Base-by-base conservation (phyloP, 805 yeast species). In the Candida chauliodis region DNA sequence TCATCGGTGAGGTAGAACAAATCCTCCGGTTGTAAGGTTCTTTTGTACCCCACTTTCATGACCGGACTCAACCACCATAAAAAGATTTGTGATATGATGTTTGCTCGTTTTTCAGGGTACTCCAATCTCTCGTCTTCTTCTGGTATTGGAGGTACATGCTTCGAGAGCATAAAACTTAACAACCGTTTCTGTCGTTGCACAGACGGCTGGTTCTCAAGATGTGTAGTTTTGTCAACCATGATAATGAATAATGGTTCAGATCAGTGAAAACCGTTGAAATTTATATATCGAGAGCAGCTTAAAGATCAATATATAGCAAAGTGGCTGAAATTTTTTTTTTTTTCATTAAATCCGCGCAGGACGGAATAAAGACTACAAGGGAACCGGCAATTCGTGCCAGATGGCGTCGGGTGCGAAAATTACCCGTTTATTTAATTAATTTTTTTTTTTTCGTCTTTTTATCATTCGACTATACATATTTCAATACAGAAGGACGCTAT, bases 1-100 rank as follows among this genome's bases (percentile, higher is more conserved):
- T 61, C 61, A 23, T 64, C 67, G 13, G 59, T 50, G 26, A 68
- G 52, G 15, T 41, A 46, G 46, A 45, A 84, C 46, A 84, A 53
- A 58, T 85, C 93, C 34, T 75, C 71, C 2, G 83, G 78, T 30
- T 74, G 75, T 31, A 85, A 59, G 0, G 90, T 82, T 51, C 93
- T 69, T 55, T 78, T 81, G 56, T 84, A 84, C 5, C 95, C 93
- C 6, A 75, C 73, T 11, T 58, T 61, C 66, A 85, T 59, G 28
- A 84, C 49, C 0, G 89, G 89, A 18, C 60, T 50, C 32, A 84
- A 58, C 90, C 91, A 85, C 77, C 81, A 71, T 54, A 83, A 78
- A 48, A 79, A 74, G 0, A 68, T 33, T 46, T 60, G 60, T 10
- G 71, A 66, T 8, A 78, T 5, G 20, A 57, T 28, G 37, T 71